Base-by-base conservation (phyloP, 2,329 filamentous ascomycete genomes). In the Chrysoporthe puriensis region DNA sequence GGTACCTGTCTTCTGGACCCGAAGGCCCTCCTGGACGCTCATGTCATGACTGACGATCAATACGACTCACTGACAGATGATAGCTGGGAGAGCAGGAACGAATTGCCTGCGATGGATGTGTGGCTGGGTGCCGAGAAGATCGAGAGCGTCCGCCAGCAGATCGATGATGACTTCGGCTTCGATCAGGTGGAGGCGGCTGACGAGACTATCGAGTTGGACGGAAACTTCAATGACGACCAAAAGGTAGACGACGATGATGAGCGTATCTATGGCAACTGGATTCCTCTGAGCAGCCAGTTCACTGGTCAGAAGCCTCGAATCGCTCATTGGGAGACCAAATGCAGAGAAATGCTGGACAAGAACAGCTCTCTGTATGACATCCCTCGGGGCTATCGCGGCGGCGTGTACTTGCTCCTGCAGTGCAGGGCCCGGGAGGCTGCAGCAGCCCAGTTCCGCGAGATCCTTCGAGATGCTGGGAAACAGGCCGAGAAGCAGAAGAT, bases 351-450 rank as follows among this genome's bases (percentile, higher is more conserved):
- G 7, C 70, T 77, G 1, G 56, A 32, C 8, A 50, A 62, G 4
- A 60, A 72, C 32, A 62, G 81, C 0, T 84, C 94, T 71, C 76
- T 95, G 18, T 92, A 87, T 78, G 80, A 84, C 0, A 85, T 95
- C 13, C 82, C 84, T 0, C 72, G 77, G 0, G 76, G 79, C 3
- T 76, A 84, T 21, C 87, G 93, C 6, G 89, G 89, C 0, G 80
- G 83, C 0, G 81, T 95, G 0, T 96, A 94, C 76, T 85, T 86
- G 56, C 80, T 86, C 66, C 84, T 95, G 66, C 87, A 90, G 71
- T 77, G 82, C 1, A 76, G 81, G 63, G 77, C 88, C 1, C 85
- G 92, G 64, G 77, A 77, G 1, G 74, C 77, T 1, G 77, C 89
- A 1, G 73, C 79, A 1, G 66, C 74, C 0, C 74, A 79, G 0